A percentile compares a stretch with the other conserved stretches of the same genome.
These are phyloP conservation scores for Leccinum incarnatum DNA, from an alignment of 768 basidiomycete genomes.

Conservation along the genomic window DNA sequence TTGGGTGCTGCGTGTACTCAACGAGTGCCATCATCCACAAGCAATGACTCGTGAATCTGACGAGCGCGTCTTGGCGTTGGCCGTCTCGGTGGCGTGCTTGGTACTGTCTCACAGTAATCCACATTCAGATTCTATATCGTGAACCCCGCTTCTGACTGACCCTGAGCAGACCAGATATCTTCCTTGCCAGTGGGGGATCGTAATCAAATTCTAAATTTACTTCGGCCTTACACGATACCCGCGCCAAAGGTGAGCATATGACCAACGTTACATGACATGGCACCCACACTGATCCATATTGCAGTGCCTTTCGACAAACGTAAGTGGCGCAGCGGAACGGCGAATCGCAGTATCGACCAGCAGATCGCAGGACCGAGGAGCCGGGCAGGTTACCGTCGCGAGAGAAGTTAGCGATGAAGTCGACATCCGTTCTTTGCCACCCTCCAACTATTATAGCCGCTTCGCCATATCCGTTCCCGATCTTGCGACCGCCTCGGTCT, in stretches of 20 bases:
- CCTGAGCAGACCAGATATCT: conserved; percentile 38
- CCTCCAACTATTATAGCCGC: conserved; percentile 20
- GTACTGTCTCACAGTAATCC: conserved; percentile 37
- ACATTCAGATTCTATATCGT: conserved; percentile 23
- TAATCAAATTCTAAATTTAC: conserved; percentile 39
- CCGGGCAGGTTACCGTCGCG: conserved; percentile 6
- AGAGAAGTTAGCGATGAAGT: conserved; percentile 10
- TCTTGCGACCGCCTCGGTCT: conserved; percentile 45
- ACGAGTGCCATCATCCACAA: conserved; percentile 12
- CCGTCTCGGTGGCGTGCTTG: conserved; percentile 34
- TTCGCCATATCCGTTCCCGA: conserved; percentile 33
- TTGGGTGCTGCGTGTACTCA: conserved; percentile 26
- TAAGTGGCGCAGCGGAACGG: conserved; percentile 24
- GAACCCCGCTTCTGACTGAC: conserved; percentile 25
- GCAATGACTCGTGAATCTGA: conserved; percentile 1
- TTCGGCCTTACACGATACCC: conserved; percentile 40
- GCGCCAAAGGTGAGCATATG: conserved; percentile 28
- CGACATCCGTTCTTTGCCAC: conserved; percentile 8
- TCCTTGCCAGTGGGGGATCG: conserved; percentile 37
- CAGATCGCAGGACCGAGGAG: conserved; percentile 21
- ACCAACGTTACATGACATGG: not conserved
- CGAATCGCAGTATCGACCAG: conserved; percentile 20
- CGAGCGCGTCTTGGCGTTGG: conserved; percentile 23
- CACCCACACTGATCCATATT: conserved; percentile 19
- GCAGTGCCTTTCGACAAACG: conserved; percentile 24